Base-by-base conservation (phyloP, 2,329 filamentous ascomycete genomes). In the Alternaria sp. region DNA sequence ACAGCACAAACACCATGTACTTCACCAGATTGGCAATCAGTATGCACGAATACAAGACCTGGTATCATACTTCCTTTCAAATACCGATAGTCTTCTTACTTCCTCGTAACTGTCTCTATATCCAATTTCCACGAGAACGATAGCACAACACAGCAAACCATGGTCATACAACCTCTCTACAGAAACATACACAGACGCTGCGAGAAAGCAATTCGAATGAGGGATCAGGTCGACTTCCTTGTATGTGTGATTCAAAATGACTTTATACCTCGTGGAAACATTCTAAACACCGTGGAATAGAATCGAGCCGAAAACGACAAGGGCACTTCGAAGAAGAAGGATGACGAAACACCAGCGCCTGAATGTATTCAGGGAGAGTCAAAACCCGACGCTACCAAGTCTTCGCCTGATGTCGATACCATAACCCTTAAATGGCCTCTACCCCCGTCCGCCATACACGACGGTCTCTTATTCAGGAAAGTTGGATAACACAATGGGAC, bases 401-500 rank as follows among this genome's bases (percentile, higher is more conserved):
- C 30, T 25, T 12, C 21, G 5, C 14, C 30, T 8, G 20, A 53
- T 20, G 14, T 25, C 18, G 14, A 53, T 20, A 20, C 9, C 6
- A 6, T n/a, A 21, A 23, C 20, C 15, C 30, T 41, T 4, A 12
- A 25, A 53, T 53, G 28, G 30, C 49, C 58, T 26, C 58, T 67
- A 20, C 61, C 58, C 4, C 61, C 61, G 18, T 55, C 33, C 6
- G 41, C 64, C 12, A 59, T 67, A 9, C 47, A 61, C 21, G 61
- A 67, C 57, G 58, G 55, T 18, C 25, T 53, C 20, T 41, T 67
- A 14, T 62, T 60, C 21, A 54, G 55, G 21, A 64, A 60, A 43
- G 55, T 64, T 3, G 64, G 64, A 21, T 61, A 5, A 50, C 2
- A 21, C 15, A 28, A 53, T 6, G 3, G 28, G 20, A 15, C 14